Conservation (phyloP, 78 protist species). For the Dictyostelium intermedium region DNA sequence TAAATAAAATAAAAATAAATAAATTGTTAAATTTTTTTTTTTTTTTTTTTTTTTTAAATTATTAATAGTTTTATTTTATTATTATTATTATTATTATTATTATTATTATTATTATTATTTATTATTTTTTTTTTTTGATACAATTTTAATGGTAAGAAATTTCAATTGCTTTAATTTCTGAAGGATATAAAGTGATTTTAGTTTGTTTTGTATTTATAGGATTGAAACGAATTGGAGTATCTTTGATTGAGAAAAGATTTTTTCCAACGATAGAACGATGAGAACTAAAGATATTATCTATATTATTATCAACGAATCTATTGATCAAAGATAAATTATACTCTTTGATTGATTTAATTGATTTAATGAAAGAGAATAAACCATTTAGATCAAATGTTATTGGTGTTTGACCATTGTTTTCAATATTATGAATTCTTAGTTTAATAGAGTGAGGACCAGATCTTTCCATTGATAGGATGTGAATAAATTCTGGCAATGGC, state of each 20-base stretch:
- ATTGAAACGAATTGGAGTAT: not conserved
- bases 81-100: not conserved
- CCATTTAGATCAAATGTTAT: not conserved
- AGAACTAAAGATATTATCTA: not conserved
- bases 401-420: not conserved
- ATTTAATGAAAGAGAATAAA: not conserved
- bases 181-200: not conserved
- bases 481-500: conserved; percentile 13
- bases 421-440: conserved; percentile 12
- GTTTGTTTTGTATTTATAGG: not conserved
- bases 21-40: too few relatives aligned
- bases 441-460: not conserved
- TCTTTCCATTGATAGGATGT: conserved; percentile 5
- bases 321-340: not conserved
- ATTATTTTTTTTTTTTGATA: not conserved
- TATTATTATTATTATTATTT: not conserved
- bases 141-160: not conserved
- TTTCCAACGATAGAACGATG: not conserved
- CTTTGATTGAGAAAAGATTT: not conserved
- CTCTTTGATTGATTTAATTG: not conserved
- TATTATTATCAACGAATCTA: conserved; percentile 1
- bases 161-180: conserved; percentile 18
- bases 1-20: too few relatives aligned
- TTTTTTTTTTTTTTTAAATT: too few relatives aligned
- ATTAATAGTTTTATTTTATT: not conserved